Evolutionary conservation across 331 rosid genomes (phyloP).

Genomic region (Malus hybrid): DNA sequence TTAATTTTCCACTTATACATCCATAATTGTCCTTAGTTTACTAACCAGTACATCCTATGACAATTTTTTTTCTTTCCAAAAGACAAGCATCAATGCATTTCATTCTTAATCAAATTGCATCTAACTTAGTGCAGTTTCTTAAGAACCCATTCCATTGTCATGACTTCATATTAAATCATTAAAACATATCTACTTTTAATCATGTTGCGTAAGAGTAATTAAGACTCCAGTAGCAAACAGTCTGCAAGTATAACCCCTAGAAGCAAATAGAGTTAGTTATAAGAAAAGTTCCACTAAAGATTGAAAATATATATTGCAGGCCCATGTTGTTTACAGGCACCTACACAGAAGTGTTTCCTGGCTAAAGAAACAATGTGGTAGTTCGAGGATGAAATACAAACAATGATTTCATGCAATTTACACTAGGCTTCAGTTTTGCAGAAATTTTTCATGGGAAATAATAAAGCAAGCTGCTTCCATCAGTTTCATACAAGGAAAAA

Average conservation of each 20-base stretch:
- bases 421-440: background rate
- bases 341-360: background rate
- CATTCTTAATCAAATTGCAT: background rate
- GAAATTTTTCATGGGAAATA: background rate
- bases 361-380: background rate
- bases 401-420: background rate
- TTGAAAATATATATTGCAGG: background rate
- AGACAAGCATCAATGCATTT: background rate
- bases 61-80: too few relatives aligned
- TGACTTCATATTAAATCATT: background rate
- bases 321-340: background rate
- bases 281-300: too few relatives aligned
- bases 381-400: background rate
- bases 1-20: background rate
- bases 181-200: background rate
- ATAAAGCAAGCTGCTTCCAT: background rate
- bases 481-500: slow-evolving; percentile 32
- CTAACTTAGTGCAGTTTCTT: background rate
- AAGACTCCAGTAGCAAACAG: background rate
- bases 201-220: background rate
- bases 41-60: background rate
- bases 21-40: background rate
- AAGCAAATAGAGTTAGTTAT: background rate
- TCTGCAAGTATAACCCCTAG: too few relatives aligned
- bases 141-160: background rate